Conservation (phyloP, 768 basidiomycete species). For the Trametes maxima region DNA sequence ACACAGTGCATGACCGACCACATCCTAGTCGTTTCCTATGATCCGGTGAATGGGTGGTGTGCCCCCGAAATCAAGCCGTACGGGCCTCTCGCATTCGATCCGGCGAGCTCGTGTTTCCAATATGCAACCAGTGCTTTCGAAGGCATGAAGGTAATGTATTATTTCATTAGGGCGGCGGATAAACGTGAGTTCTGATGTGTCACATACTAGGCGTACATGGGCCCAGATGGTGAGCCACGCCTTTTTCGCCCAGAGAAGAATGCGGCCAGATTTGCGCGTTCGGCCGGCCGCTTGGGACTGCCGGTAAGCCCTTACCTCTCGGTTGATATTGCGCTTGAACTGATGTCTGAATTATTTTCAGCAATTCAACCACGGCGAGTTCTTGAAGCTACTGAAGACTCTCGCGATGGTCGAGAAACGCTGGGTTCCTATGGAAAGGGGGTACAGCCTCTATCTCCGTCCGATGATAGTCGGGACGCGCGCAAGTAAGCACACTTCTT, state of each 20-base stretch:
- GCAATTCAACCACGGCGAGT: slow-evolving; percentile 47
- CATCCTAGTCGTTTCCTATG: slow-evolving; percentile 68
- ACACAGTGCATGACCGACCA: slow-evolving; percentile 68
- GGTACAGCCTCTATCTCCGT: slow-evolving; percentile 85
- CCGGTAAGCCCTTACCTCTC: slow-evolving; percentile 47
- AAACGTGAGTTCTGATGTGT: not conserved
- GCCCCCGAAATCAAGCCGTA: slow-evolving; percentile 75
- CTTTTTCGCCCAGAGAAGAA: slow-evolving; percentile 85
- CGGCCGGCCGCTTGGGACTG: slow-evolving; percentile 69
- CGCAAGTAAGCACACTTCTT: slow-evolving; percentile 30
- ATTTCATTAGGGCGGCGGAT: not conserved
- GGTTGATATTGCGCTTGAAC: too few relatives aligned
- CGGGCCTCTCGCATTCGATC: slow-evolving; percentile 59
- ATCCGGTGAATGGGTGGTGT: slow-evolving; percentile 67
- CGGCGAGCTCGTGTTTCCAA: slow-evolving; percentile 56
- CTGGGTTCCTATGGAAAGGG: slow-evolving; percentile 78
- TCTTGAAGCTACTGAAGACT: slow-evolving; percentile 58
- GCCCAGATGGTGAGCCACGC: slow-evolving; percentile 66
- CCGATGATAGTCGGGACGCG: slow-evolving; percentile 66
- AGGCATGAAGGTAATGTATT: slow-evolving; percentile 58
- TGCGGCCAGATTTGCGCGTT: slow-evolving; percentile 78
- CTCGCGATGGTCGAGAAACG: slow-evolving; percentile 69
- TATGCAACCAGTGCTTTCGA: slow-evolving; percentile 64
- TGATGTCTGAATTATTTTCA: slow-evolving; percentile 9
- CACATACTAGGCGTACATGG: slow-evolving; percentile 70